Percentiles rank a stretch among this genome's conserved stretches.
Conservation (phyloP, 192 early-diverging fungal species). For the Chytriomyces confervae region DNA sequence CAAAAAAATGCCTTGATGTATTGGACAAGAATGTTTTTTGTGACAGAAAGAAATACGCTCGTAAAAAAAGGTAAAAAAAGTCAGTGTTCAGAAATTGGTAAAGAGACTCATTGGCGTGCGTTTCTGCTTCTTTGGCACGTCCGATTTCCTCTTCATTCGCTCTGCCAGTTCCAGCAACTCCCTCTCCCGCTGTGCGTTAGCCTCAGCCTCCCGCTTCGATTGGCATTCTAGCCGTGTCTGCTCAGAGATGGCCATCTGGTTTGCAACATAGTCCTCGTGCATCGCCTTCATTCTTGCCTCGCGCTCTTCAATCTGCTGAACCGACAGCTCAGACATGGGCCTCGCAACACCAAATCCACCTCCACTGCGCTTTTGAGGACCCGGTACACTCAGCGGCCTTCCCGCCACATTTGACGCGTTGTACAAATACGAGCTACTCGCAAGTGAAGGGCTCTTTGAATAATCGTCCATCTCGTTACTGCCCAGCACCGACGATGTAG, state of each 20-base stretch:
- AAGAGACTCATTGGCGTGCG: neutral
- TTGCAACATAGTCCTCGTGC: conserved; percentile 9
- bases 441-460: neutral
- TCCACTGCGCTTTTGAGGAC: neutral
- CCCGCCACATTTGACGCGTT: neutral
- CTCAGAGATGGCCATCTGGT: neutral
- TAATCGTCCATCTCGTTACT: neutral
- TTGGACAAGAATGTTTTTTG: no score
- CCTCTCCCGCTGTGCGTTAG: neutral
- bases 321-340: neutral
- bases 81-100: neutral
- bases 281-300: conserved; percentile 20
- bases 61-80: neutral
- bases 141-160: neutral
- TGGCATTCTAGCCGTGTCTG: neutral
- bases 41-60: no score
- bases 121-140: neutral
- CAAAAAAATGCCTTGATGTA: no score
- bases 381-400: neutral
- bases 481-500: no score
- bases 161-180: neutral
- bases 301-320: conserved; percentile 3
- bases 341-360: neutral
- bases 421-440: neutral
- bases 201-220: neutral